Percentiles rank a stretch among this genome's conserved stretches.
Evolutionary conservation across 768 basidiomycete genomes (phyloP).

Genomic region (Neoboletus brunneissimus): DNA sequence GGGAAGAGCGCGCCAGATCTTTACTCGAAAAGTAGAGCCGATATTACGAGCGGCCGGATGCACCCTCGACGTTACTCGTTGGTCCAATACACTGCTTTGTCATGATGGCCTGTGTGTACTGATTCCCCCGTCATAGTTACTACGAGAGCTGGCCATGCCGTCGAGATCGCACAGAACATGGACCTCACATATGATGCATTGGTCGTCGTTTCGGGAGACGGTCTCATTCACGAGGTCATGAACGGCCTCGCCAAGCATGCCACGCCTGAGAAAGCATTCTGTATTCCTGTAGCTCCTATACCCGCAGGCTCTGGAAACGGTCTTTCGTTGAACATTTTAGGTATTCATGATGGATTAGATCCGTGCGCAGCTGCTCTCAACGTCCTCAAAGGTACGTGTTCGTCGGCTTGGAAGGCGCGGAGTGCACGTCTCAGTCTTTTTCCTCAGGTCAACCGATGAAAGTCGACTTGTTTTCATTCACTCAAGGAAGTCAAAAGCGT

Average conservation of each 20-base stretch:
- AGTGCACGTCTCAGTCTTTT: neutral
- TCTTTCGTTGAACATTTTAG: constrained; percentile 68
- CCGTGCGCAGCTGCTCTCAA: constrained; percentile 72
- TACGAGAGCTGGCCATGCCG: constrained; percentile 59
- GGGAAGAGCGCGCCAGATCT: constrained; percentile 61
- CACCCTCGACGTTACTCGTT: constrained; percentile 59
- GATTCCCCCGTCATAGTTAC: constrained; percentile 47
- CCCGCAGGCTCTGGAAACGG: constrained; percentile 85
- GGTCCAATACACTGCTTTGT: constrained; percentile 22
- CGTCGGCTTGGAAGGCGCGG: neutral
- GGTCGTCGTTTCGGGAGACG: constrained; percentile 79
- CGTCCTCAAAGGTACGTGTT: constrained; percentile 62
- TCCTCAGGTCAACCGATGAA: constrained; percentile 64
- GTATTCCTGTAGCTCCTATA: constrained; percentile 70
- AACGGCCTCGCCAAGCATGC: constrained; percentile 76
- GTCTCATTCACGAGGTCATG: constrained; percentile 76
- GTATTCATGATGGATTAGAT: constrained; percentile 66
- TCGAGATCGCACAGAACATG: constrained; percentile 57
- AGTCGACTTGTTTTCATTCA: constrained; percentile 75
- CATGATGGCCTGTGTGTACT: neutral
- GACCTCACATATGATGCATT: constrained; percentile 66
- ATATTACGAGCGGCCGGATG: constrained; percentile 69
- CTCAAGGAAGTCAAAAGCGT: constrained; percentile 56
- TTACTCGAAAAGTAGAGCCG: constrained; percentile 60
- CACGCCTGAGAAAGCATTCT: constrained; percentile 57